Base-by-base conservation (phyloP, 805 yeast genomes). In the Yueomyces sp. region DNA sequence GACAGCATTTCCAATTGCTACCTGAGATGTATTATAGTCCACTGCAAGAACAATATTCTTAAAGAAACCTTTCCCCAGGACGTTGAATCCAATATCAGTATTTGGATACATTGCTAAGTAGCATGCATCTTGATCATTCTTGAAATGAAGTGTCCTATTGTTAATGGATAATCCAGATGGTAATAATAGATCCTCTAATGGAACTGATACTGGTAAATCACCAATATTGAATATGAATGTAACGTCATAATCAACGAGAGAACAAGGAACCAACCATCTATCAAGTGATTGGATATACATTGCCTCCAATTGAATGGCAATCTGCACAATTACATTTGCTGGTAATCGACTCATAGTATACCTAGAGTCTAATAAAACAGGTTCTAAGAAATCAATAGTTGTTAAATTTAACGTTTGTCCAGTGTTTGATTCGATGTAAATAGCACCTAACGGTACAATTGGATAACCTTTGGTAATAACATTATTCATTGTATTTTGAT, bases 241-340 rank as follows among this genome's bases (percentile, higher is more conserved):
- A 2, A 85, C 86, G 28, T 69, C 59, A 6, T 70, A 51, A 4
- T 60, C 52, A 1, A 67, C 69, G 12, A 80, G 62, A 9, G 70
- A 61, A 62, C 92, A 83, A 45, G 72, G 72, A 11, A 79, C 79
- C 12, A 80, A 52, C 90, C 90, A 83, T 19, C 69, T 52, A 28
- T 63, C 65, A 5, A 67, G 53, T 4, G 65, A 63, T 3, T 62
- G 56, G 3, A 73, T 68, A 54, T 74, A 83, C 48, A 68, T 73
- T 0, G 90, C 90, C 52, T 79, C 78, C 37, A 79, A 63, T 59
- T 83, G 88, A 28, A 81, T 67, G 0, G 88, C 85, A 31, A 83
- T 59, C 50, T 73, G 74, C 42, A 82, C 67, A 38, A 83, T 63
- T 4, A 74, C 55, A 40, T 72, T 69, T 37, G 70, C 60, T 0